Base-by-base conservation (phyloP, 1,139 yeast genomes). In the Diutina scorzettiae region DNA sequence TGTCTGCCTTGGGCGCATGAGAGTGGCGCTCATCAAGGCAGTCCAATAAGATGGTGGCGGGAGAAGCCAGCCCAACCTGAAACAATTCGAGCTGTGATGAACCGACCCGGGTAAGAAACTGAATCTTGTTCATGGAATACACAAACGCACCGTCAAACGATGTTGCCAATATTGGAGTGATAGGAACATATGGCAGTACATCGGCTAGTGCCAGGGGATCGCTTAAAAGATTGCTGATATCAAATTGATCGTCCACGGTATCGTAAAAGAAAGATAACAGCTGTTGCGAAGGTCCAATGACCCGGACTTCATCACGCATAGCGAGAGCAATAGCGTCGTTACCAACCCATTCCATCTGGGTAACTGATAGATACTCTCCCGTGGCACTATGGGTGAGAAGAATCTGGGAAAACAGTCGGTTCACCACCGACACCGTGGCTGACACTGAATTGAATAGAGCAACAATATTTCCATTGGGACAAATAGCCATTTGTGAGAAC, bases 1-100 rank as follows among this genome's bases (percentile, higher is more conserved):
- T 87, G 52, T 85, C 85, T 0, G 96, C 95, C 53, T 82, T 81
- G 0, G 96, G 86, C 0, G 94, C 75, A 51, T 81, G 80, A 34
- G 66, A 63, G 8, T 76, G 71, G 16, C 86, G 62, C 48, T 84
- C 78, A 43, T 85, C 91, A 30, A 86, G 72, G 17, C 96, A 82
- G 58, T 89, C 96, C 4, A 85, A 60, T 34, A 91, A 62, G 31
- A 89, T 81, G 7, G 95, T 85, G 24, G 94, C 73, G 0, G 96
- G 84, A 19, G 84, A 74, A 0, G 86, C 72, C 0, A 96, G 83
- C 0, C 97, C 98, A 41, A 87, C 75, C 53, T 73, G 77, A 56
- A 86, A 87, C 19, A 86, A 70, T 34, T 77, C 76, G 7, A 73
- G 71, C 0, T 81, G 73, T 1, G 67, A 60, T 2, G 63, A 64